Conservation (phyloP, 768 basidiomycete genomes). For the Trametes cinnabarina region DNA sequence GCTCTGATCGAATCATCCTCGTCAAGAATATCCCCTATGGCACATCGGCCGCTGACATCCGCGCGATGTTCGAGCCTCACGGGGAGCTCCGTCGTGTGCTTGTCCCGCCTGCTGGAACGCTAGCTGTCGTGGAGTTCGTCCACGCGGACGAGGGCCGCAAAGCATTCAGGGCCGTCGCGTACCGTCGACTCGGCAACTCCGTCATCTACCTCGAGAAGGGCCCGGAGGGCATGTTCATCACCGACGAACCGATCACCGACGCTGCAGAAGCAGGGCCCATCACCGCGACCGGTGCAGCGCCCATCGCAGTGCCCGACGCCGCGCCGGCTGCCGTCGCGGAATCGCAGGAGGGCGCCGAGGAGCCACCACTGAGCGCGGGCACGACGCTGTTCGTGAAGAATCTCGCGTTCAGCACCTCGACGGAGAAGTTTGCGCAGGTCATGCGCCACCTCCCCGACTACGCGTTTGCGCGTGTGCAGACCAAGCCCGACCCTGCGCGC, state of each 20-base stretch:
- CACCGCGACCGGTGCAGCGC: conserved; percentile 26
- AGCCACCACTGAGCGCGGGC: conserved; percentile 54
- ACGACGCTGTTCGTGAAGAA: conserved; percentile 95
- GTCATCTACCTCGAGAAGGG: conserved; percentile 93
- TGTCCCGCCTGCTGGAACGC: conserved; percentile 89
- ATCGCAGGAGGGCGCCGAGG: conserved; percentile 30
- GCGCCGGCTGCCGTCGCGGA: conserved; percentile 28
- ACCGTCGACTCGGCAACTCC: conserved; percentile 84
- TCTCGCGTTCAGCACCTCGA: conserved; percentile 86
- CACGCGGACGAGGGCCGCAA: conserved; percentile 64
- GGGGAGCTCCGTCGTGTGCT: conserved; percentile 70
- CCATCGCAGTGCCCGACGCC: conserved; percentile 45
- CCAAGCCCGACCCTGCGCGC: conserved; percentile 82
- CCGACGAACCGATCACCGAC: conserved; percentile 18
- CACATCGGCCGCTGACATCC: conserved; percentile 72
- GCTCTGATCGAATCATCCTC: conserved; percentile 80
- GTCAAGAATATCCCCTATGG: conserved; percentile 98
- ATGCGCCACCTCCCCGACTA: conserved; percentile 79
- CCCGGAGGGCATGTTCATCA: conserved; percentile 74
- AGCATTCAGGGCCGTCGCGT: conserved; percentile 82
- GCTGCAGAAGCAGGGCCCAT: conserved; percentile 15
- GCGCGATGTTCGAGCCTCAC: conserved; percentile 73
- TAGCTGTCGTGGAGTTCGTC: conserved; percentile 89
- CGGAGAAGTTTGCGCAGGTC: conserved; percentile 63
- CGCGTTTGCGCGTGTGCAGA: conserved; percentile 86